These are phyloP conservation scores for Lactuca sativa DNA, from an alignment of 129 eudicot genomes.

Conservation along the genomic window DNA sequence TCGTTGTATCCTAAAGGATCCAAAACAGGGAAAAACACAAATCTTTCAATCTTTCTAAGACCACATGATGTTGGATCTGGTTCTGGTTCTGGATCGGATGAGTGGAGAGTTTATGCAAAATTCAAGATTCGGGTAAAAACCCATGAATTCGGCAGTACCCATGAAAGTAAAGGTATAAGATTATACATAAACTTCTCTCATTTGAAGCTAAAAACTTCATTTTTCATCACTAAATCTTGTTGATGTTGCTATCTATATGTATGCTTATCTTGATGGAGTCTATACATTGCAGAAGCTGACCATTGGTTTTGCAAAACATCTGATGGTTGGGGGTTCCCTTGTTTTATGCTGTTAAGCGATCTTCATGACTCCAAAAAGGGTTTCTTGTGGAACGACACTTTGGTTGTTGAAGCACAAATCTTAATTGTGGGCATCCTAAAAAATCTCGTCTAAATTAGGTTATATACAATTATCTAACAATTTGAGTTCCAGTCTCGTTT, in stretches of 20 bases:
- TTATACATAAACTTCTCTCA: not conserved
- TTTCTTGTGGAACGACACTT: slow-evolving; percentile 25
- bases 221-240: not conserved
- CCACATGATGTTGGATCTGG: slow-evolving; percentile 26
- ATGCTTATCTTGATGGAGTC: not conserved
- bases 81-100: slow-evolving; percentile 10
- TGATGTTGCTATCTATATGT: not conserved
- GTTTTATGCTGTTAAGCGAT: slow-evolving; percentile 30
- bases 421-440: slow-evolving; percentile 31
- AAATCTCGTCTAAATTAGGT: slow-evolving; percentile 14
- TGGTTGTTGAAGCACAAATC: slow-evolving; percentile 35
- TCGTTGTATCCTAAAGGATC: slow-evolving; percentile 37
- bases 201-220: not conserved
- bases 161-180: slow-evolving; percentile 25
- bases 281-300: slow-evolving; percentile 29
- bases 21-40: slow-evolving; percentile 34
- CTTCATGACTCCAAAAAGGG: slow-evolving; percentile 33
- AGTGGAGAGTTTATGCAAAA: slow-evolving; percentile 34
- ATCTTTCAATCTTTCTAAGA: slow-evolving; percentile 38
- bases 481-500: not conserved
- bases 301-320: slow-evolving; percentile 32
- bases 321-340: slow-evolving; percentile 37
- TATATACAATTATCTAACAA: not conserved
- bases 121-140: slow-evolving; percentile 32
- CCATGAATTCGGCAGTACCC: slow-evolving; percentile 15